Base-by-base conservation (phyloP, 768 basidiomycete species). In the Phylloporus scabripes region DNA sequence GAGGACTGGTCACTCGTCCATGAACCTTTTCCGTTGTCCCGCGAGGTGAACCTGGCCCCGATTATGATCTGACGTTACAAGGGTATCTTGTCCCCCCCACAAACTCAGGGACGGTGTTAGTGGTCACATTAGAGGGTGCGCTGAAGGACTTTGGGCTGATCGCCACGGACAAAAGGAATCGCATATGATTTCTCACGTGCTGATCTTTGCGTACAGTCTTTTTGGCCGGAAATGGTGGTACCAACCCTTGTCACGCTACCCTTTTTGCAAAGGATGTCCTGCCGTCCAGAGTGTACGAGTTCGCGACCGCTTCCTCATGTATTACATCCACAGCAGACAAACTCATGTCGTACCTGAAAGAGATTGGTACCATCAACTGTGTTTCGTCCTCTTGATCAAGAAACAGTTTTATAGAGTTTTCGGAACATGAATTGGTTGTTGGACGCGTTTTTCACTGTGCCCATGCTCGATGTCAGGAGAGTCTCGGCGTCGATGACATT, bases 111-210 rank as follows among this genome's bases (percentile, higher is more conserved):
- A 85, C 21, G 86, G 86, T 10, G 83, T 89, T 4, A 80, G 78
- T 18, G 85, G 85, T 17, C 87, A 85, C 58, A 74, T 84, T 0
- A 75, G 85, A 15, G 86, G 87, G 60, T 89, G 86, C 51, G 86
- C 85, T 0, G 86, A 87, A 80, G 60, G 85, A 87, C 62, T 89
- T 87, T 56, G 85, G 85, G 11, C 65, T 87, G 33, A 87, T 87
- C 48, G 85, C 85, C 1, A 85, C 83, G 0, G 81, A 80, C 65
- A 86, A 87, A 64, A 85, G 85, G 20, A 11, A 23, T 33, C 18
- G 20, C 18, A 21, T n/a, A 17, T 17, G 4, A 24, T 15, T 9
- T n/a, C 23, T 40, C 39, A 24, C 7, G 14, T 23, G 15, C 10
- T 40, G 7, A 40, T 24, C 12, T 14, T 39, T 18, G 17, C 28